Evolutionary conservation across 2,329 filamentous ascomycete species (phyloP), one percentile per base, ranked within the genome.

Genomic region (Hypoxylon sp.): DNA sequence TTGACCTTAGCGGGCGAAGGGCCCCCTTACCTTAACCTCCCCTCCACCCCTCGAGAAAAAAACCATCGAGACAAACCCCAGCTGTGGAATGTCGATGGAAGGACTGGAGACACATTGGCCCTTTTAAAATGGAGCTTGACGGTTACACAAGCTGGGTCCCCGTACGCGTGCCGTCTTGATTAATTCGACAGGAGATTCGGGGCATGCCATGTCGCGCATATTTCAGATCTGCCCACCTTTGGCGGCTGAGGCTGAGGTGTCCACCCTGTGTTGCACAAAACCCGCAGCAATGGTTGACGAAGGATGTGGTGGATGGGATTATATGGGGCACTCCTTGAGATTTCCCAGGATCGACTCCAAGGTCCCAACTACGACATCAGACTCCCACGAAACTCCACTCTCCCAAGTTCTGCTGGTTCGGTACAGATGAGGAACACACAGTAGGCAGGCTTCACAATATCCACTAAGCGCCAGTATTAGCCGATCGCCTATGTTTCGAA

Each of bases 71-170:
- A 22, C 50, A 40, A 44, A 62, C 40, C 51, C 50, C 42, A 61
- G 58, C 73, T 71, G 68, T 72, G 75, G 74, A 74, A 75, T 68
- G 68, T 72, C 72, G 64, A 33, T 68, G 37, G 70, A 72, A 73
- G 64, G 59, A 70, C 65, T 73, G 71, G 71, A 70, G 71, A 68
- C 71, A 68, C 53, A 69, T 67, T 71, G 71, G 73, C 60, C 70
- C 65, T 72, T 70, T 74, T 70, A 66, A 71, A 72, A 68, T 73
- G 74, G 75, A 76, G 73, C 69, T 70, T 70, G 64, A 64, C 53
- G 62, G 75, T 77, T 77, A 77, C 75, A 76, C 74, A 74, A 55
- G 68, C 73, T 74, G 75, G 75, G 74, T 71, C 74, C 60, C 72
- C 49, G 54, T 55, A 61, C 51, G 31, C 58, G 64, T 70, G 64